phyloP scores from a whole-genome alignment of 352 stramenopile genomes.

The Phytophthora brassicae region DNA sequence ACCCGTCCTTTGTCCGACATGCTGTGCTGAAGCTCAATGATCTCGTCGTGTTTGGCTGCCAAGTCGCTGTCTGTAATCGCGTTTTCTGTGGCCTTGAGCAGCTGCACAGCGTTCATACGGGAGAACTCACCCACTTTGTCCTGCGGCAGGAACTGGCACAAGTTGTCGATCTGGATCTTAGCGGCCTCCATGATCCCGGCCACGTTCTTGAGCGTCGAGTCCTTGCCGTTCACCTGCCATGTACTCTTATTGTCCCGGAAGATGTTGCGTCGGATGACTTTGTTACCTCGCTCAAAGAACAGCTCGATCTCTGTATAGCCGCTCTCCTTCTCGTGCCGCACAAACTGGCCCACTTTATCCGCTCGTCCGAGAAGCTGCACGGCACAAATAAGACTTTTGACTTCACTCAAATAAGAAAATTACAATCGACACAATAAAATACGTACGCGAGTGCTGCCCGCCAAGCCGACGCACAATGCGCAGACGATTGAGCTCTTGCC shows the following conservation, averaged over 20 bases:
- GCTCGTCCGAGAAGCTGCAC: constrained; percentile 91
- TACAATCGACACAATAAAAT: neutral
- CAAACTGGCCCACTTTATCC: constrained; percentile 92
- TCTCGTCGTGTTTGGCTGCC: constrained; percentile 67
- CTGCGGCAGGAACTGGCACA: constrained; percentile 98
- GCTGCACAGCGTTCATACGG: constrained; percentile 77
- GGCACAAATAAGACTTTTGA: neutral
- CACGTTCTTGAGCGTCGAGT: constrained; percentile 72
- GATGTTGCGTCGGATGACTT: constrained; percentile 91
- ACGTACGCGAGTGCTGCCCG: constrained; percentile 90
- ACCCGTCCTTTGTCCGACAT: constrained; percentile 74
- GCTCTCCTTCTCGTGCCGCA: constrained; percentile 84
- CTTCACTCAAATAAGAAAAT: neutral
- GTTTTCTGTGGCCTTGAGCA: constrained; percentile 79
- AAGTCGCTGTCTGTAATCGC: constrained; percentile 78
- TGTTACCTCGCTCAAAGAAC: constrained; percentile 71
- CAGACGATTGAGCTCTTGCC: constrained; percentile 95
- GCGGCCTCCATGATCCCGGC: constrained; percentile 77
- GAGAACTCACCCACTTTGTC: constrained; percentile 94
- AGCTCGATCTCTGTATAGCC: constrained; percentile 94
- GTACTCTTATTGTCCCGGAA: constrained; percentile 88
- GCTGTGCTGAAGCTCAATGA: constrained; percentile 76
- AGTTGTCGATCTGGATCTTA: constrained; percentile 98
- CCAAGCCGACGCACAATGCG: constrained; percentile 96
- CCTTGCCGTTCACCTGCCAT: constrained; percentile 77